Conservation (phyloP, 2,329 filamentous ascomycete species). For the Teratosphaeria destructans region DNA sequence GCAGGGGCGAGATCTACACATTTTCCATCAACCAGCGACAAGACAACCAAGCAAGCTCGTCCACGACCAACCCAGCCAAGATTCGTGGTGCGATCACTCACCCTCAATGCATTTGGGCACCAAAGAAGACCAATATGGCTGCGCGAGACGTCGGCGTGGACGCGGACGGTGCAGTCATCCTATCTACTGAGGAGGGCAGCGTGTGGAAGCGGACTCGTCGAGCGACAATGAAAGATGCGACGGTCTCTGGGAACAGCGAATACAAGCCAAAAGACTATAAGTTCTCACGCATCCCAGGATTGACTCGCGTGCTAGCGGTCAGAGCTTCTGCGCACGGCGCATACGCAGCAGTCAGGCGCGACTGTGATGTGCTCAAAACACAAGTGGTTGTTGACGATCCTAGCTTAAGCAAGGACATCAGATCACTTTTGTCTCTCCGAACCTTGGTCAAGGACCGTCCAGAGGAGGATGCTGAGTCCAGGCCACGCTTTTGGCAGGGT, state of each 20-base stretch:
- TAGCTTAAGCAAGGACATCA: constrained; percentile 63
- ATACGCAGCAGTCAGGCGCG: constrained; percentile 76
- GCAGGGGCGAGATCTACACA: constrained; percentile 77
- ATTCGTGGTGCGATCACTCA: constrained; percentile 71
- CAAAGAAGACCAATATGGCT: constrained; percentile 73
- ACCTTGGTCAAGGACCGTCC: constrained; percentile 37
- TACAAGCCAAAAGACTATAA: constrained; percentile 81
- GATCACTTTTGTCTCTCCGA: constrained; percentile 57
- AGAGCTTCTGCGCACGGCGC: constrained; percentile 82
- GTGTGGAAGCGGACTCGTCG: constrained; percentile 86
- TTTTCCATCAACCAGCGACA: constrained; percentile 61
- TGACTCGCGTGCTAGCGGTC: constrained; percentile 75
- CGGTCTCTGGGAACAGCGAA: constrained; percentile 38
- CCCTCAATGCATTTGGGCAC: constrained; percentile 78
- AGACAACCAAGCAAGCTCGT: constrained; percentile 53
- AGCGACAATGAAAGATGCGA: constrained; percentile 63
- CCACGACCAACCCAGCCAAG: constrained; percentile 86
- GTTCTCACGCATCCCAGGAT: constrained; percentile 78
- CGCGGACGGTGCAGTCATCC: constrained; percentile 87
- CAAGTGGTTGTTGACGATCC: constrained; percentile 57
- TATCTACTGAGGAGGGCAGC: constrained; percentile 83
- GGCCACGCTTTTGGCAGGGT: constrained; percentile 39
- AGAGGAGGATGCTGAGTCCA: constrained; percentile 34
- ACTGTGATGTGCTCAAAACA: constrained; percentile 69
- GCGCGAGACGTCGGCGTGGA: constrained; percentile 79